phyloP scores from a whole-genome alignment of 345 rosid genomes.

The Eucalyptus pumila region DNA sequence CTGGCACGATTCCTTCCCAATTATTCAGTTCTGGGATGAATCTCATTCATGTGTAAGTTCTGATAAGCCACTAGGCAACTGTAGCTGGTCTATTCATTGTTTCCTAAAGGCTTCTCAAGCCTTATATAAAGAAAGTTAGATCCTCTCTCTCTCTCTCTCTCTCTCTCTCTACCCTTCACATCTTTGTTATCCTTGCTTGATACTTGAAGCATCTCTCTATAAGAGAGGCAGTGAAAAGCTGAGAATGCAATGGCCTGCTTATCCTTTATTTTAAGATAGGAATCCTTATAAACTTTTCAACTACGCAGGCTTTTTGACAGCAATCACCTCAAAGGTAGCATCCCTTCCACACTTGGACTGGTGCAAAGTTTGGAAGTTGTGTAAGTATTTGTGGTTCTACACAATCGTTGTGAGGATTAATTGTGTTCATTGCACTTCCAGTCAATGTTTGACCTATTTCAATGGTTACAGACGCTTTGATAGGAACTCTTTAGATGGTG shows the following conservation, averaged over 20 bases:
- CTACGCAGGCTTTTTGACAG: conserved; percentile 57
- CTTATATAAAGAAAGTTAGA: not conserved
- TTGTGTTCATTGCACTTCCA: not conserved
- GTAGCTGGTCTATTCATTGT: not conserved
- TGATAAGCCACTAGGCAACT: not conserved
- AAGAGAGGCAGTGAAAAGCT: not conserved
- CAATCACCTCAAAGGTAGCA: conserved; percentile 42
- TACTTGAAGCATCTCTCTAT: not conserved
- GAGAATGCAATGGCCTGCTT: not conserved
- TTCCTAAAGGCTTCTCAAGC: not conserved
- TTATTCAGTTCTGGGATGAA: conserved; percentile 63
- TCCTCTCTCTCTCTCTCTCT: not conserved
- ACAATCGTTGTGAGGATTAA: not conserved
- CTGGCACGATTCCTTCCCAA: conserved; percentile 43
- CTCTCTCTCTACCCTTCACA: not conserved
- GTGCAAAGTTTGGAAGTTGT: conserved; percentile 45
- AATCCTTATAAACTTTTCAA: not conserved
- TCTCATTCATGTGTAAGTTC: conserved; percentile 70
- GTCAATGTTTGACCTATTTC: not conserved
- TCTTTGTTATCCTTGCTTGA: not conserved
- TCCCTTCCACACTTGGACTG: conserved; percentile 56
- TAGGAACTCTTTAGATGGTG: conserved; percentile 37
- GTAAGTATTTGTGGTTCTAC: conserved; percentile 36
- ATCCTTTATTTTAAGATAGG: not conserved
- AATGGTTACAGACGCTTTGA: conserved; percentile 37